Base-by-base conservation (phyloP, 768 basidiomycete species). In the Russula foetens region DNA sequence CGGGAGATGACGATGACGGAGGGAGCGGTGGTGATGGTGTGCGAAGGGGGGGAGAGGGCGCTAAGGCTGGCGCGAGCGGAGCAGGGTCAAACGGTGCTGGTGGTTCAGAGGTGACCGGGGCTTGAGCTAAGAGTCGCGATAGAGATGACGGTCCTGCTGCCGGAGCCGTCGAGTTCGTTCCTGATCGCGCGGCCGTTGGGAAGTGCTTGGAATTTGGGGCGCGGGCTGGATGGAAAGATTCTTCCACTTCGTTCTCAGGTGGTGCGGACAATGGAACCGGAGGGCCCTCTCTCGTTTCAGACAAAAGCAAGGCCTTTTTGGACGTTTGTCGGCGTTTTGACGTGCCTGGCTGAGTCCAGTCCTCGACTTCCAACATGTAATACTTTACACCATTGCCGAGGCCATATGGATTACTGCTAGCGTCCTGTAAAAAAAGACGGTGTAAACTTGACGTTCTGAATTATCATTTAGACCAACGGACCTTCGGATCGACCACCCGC, bases 281-380 rank as follows among this genome's bases (percentile, higher is more conserved):
- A 68, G 66, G 71, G 72, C 62, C 70, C 63, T 69, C 63, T 73
- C 60, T 70, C 75, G n/a, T 15, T 48, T 81, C 81, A 17, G 74
- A 67, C 19, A 33, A 19, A 29, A 21, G 15, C 28, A 78, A 74
- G 19, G 74, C 68, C 67, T 84, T 87, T 68, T 78, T 80, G 9
- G 79, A 77, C 8, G 77, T 77, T 33, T 74, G 71, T 51, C 81
- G 78, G 48, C 85, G 81, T 70, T 86, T 88, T 59, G 81, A 82
- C 39, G 81, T 65, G 50, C 77, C 80, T 1, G 86, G 84, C 67
- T 91, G 88, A 2, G 88, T 91, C 92, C 92, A 96, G 67, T 92
- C 90, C 70, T 96, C 92, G 23, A 94, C 92, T 73, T 94, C 89
- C 21, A 95, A 82, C 84, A 92, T 88, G 71, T 91, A 94, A 66